Conservation (phyloP, 2,329 filamentous ascomycete species). For the Akanthomyces uredinophilus region DNA sequence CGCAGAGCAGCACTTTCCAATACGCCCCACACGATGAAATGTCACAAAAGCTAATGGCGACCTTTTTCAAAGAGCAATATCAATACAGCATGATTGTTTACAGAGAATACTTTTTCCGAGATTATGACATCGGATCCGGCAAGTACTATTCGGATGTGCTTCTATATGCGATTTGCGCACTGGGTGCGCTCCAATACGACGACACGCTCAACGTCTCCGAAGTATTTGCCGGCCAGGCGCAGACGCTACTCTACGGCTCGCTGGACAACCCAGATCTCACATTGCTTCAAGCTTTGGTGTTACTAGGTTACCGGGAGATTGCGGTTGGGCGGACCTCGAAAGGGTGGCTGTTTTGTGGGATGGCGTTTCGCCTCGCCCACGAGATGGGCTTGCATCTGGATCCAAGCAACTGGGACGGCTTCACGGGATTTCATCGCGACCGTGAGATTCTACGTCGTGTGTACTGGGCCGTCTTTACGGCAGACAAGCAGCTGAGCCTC, state of each 20-base stretch:
- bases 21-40: slow-evolving; percentile 41
- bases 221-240: slow-evolving; percentile 40
- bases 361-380: slow-evolving; percentile 46
- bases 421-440: slow-evolving; percentile 34
- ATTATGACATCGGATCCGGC: slow-evolving; percentile 42
- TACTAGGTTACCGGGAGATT: slow-evolving; percentile 43
- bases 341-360: slow-evolving; percentile 47
- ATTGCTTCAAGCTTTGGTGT: slow-evolving; percentile 39
- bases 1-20: slow-evolving; percentile 22
- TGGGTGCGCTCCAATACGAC: slow-evolving; percentile 43
- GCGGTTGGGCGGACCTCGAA: slow-evolving; percentile 43
- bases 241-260: slow-evolving; percentile 38
- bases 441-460: slow-evolving; percentile 44
- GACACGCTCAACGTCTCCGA: slow-evolving; percentile 36
- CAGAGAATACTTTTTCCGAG: slow-evolving; percentile 45
- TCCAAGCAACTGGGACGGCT: slow-evolving; percentile 43
- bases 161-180: slow-evolving; percentile 43
- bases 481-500: slow-evolving; percentile 46
- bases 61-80: slow-evolving; percentile 44
- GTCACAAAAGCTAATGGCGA: slow-evolving; percentile 40
- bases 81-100: slow-evolving; percentile 47
- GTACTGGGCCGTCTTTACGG: slow-evolving; percentile 47
- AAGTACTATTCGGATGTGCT: slow-evolving; percentile 46
- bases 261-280: slow-evolving; percentile 44
- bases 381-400: slow-evolving; percentile 50